Percentiles rank a stretch among this genome's conserved stretches.
These are phyloP conservation scores for Hypoxylon sp. DNA, from an alignment of 2,329 filamentous ascomycete species.

Conservation along the genomic window DNA sequence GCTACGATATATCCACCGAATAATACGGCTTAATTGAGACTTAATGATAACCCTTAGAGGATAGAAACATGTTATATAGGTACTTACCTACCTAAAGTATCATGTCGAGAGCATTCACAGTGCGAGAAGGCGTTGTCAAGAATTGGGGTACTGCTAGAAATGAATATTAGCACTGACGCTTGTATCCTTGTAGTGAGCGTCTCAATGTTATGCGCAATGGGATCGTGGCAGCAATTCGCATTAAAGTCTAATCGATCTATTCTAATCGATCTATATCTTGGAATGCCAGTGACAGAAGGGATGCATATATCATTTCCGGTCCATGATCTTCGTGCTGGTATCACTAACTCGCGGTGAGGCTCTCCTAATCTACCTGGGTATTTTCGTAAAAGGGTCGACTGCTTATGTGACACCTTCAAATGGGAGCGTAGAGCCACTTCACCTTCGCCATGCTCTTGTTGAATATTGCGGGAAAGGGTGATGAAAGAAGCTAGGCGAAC, in stretches of 20 bases:
- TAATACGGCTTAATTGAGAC: background rate
- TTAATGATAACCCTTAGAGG: background rate
- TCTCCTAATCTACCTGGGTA: background rate
- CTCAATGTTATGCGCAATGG: background rate
- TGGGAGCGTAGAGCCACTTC: background rate
- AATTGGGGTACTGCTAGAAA: background rate
- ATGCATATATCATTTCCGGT: background rate
- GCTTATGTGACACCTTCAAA: background rate
- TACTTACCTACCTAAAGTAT: background rate
- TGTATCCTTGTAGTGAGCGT: background rate
- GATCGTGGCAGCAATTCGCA: conserved; percentile 7
- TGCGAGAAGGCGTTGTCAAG: background rate
- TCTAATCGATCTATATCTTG: conserved; percentile 2
- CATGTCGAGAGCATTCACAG: background rate
- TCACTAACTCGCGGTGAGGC: conserved; percentile 1
- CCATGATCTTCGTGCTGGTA: background rate
- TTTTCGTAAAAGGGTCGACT: background rate
- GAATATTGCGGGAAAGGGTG: too few species aligned
- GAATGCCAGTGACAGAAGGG: background rate
- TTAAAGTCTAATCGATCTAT: conserved; percentile 7
- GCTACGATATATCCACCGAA: background rate
- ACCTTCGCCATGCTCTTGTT: too few species aligned
- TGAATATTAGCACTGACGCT: background rate
- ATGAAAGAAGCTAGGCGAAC: background rate
- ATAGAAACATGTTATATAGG: background rate